phyloP scores from a whole-genome alignment of 2,329 filamentous ascomycete species.

The Neoscytalidium dimidiatum region DNA sequence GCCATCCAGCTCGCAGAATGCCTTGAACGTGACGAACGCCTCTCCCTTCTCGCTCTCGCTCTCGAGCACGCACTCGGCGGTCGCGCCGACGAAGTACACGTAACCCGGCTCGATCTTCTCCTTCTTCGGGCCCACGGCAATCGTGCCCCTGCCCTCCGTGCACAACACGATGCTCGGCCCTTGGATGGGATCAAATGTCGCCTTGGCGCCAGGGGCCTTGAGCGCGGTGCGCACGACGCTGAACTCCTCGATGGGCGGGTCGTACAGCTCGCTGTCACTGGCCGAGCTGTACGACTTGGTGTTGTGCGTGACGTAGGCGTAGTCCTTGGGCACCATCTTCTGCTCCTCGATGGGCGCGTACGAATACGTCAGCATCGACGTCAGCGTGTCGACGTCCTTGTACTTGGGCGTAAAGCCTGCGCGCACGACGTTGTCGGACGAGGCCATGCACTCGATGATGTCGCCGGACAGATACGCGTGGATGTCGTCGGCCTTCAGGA shows the following conservation, averaged over 20 bases:
- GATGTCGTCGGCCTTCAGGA: conserved; percentile 94
- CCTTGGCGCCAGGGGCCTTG: conserved; percentile 71
- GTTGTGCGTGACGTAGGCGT: conserved; percentile 83
- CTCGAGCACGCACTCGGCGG: conserved; percentile 79
- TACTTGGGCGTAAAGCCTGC: conserved; percentile 98
- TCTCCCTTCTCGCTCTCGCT: conserved; percentile 51
- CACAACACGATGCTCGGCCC: conserved; percentile 94
- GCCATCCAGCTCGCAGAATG: conserved; percentile 80
- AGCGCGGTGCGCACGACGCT: conserved; percentile 81
- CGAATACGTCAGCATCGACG: conserved; percentile 89
- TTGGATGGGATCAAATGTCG: conserved; percentile 81
- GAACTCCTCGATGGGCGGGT: conserved; percentile 97
- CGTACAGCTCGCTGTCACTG: conserved; percentile 75
- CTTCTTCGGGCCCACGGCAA: conserved; percentile 80
- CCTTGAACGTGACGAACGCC: conserved; percentile 80
- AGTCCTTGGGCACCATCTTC: conserved; percentile 85
- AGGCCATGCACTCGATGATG: conserved; percentile 98
- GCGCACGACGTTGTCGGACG: conserved; percentile 97
- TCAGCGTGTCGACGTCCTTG: conserved; percentile 89
- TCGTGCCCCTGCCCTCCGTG: conserved; percentile 78
- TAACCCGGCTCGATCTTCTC: conserved; percentile 62
- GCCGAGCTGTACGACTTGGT: conserved; percentile 76
- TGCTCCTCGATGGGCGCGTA: conserved; percentile 94
- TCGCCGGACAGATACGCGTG: conserved; percentile 93
- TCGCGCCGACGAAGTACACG: conserved; percentile 73